These are phyloP conservation scores for Russula sp. DNA, from an alignment of 768 basidiomycete species.

Conservation along the genomic window DNA sequence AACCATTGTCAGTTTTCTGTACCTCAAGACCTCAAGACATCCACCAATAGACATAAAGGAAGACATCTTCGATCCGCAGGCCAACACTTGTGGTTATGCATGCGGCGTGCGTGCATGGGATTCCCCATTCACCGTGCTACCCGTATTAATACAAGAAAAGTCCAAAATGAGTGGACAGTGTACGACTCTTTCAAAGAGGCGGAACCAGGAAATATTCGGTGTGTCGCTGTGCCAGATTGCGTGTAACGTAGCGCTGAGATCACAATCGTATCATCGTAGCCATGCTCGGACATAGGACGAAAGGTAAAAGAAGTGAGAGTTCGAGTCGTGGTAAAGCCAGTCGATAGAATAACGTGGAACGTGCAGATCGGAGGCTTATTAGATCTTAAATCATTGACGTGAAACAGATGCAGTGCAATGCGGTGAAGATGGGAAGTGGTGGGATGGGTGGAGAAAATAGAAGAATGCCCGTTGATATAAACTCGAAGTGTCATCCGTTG, in stretches of 20 bases:
- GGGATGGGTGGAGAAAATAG: not conserved
- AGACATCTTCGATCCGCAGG: not conserved
- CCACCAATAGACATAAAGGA: not conserved
- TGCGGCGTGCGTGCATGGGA: slow-evolving; percentile 1
- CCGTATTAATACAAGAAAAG: slow-evolving; percentile 18
- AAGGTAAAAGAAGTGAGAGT: not conserved
- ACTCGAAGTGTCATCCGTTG: not conserved
- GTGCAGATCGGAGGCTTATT: slow-evolving; percentile 22
- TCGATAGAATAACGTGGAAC: slow-evolving; percentile 20
- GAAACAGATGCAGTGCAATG: slow-evolving; percentile 14
- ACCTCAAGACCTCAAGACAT: not conserved
- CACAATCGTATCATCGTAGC: not conserved
- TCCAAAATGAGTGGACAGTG: slow-evolving; percentile 4
- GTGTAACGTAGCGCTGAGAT: not conserved
- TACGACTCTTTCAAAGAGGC: slow-evolving; percentile 13
- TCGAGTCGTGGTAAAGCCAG: not conserved
- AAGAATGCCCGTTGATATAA: slow-evolving; percentile 4
- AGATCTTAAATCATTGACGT: slow-evolving; percentile 25
- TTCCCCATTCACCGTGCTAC: not conserved
- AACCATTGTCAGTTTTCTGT: not conserved
- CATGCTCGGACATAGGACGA: not conserved
- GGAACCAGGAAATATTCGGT: slow-evolving; percentile 13
- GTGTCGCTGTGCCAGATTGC: slow-evolving; percentile 3
- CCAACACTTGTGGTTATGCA: not conserved
- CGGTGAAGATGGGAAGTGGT: not conserved